Evolutionary conservation across 116 monocot species (phyloP).

Genomic region (Posidonia oceanica): DNA sequence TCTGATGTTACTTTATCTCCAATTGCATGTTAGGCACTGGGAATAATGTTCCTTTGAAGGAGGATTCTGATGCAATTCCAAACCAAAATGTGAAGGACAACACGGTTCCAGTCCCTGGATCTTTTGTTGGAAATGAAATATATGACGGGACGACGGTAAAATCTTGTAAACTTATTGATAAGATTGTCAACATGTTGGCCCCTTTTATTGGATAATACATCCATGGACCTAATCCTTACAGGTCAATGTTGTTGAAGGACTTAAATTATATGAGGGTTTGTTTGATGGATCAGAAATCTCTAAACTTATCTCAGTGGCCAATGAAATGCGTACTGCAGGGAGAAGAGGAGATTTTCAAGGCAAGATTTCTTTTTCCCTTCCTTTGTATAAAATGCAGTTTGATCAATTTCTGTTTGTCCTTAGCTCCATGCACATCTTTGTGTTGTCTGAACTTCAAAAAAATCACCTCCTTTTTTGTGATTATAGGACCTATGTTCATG

Average conservation of each 20-base stretch:
- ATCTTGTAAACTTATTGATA: background rate
- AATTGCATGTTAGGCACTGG: conserved; percentile 13
- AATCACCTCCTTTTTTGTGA: no score
- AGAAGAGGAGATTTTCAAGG: conserved; percentile 59
- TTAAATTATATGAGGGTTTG: conserved; percentile 60
- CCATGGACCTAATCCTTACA: conserved; percentile 8
- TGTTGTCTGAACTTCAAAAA: background rate
- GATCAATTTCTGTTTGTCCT: background rate
- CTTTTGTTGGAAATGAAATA: conserved; percentile 27
- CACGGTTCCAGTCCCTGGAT: conserved; percentile 17
- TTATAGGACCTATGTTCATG: no score
- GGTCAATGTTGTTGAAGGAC: conserved; percentile 77
- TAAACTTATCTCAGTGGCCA: conserved; percentile 36
- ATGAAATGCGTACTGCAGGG: conserved; percentile 53
- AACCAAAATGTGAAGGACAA: conserved; percentile 19
- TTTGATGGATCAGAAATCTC: conserved; percentile 43
- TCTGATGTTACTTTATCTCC: background rate
- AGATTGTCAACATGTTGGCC: background rate
- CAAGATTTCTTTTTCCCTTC: conserved; percentile 1
- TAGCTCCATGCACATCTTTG: background rate
- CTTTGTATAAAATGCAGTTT: background rate
- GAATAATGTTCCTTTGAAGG: conserved; percentile 11
- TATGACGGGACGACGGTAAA: conserved; percentile 49
- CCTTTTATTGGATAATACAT: background rate
- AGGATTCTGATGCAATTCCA: conserved; percentile 8